These are phyloP conservation scores for Hericium coralloides DNA, from an alignment of 768 basidiomycete species.

Conservation along the genomic window DNA sequence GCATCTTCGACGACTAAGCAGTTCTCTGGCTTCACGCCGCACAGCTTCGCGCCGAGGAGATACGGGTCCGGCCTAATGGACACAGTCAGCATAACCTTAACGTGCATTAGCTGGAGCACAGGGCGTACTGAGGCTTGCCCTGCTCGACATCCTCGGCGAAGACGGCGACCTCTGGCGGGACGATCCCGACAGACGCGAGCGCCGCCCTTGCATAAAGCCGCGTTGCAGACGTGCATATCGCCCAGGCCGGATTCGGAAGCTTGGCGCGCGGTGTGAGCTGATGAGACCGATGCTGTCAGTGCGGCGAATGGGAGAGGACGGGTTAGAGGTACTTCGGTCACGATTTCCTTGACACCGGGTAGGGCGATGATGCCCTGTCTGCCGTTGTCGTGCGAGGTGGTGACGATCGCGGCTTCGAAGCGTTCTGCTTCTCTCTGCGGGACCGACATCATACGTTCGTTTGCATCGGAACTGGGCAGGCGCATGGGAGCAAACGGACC, in stretches of 20 bases:
- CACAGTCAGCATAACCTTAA: conserved; percentile 35
- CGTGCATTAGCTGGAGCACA: neutral
- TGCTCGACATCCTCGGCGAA: conserved; percentile 74
- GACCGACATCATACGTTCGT: conserved; percentile 2
- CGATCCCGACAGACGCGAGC: conserved; percentile 54
- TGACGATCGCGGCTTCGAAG: conserved; percentile 73
- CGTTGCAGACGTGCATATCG: conserved; percentile 85
- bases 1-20: conserved; percentile 92
- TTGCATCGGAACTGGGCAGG: neutral
- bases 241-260: conserved; percentile 62
- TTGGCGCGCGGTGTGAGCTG: conserved; percentile 22
- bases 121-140: conserved; percentile 68
- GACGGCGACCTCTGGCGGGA: conserved; percentile 66
- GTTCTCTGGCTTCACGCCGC: conserved; percentile 51
- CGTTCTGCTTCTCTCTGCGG: conserved; percentile 58
- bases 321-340: conserved; percentile 39
- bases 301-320: neutral
- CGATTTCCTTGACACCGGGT: conserved; percentile 57
- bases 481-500: conserved; percentile 29
- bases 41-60: conserved; percentile 69
- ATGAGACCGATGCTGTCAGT: conserved; percentile 6
- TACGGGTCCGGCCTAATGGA: conserved; percentile 75
- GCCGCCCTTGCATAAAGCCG: conserved; percentile 66
- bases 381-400: conserved; percentile 45
- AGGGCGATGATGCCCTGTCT: conserved; percentile 58